Evolutionary conservation across 176 grass and related monocot species (phyloP), one percentile per base, ranked within the genome.

Genomic region (Typha latifolia): DNA sequence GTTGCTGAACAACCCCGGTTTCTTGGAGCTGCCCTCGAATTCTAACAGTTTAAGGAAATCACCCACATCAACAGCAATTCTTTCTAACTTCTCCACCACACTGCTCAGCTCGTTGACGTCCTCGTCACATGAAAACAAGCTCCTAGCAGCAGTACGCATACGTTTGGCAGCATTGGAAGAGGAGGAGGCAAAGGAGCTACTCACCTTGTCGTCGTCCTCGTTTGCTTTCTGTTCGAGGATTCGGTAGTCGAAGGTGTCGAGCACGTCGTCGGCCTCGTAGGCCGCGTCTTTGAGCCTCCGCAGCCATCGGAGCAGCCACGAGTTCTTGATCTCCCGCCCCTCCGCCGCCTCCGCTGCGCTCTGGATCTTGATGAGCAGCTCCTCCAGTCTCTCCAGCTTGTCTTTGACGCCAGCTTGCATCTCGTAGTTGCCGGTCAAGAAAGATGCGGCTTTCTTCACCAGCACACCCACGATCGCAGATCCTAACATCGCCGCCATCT

Each of bases 251-350:
- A 77, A 19, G 5, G 66, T 63, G 16, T 77, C 74, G 12, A 77
- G 74, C 31, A 51, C 64, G 18, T 77, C 65, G 1, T 77, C 64
- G n/a, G n/a, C n/a, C n/a, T n/a, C n/a, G n/a, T n/a, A n/a, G n/a
- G n/a, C n/a, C n/a, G n/a, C n/a, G n/a, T 77, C 74, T 77, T 63
- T 68, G 14, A 77, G 59, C 15, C 67, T 62, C 64, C 74, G 67
- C 51, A 77, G 18, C 50, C 74, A 67, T 23, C n/a, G 26, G 7
- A 67, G 48, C 20, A 82, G 62, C 18, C 2, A 15, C 2, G 26
- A 0, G 61, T 11, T 78, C 15, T 51, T 11, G 26, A 68, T 51
- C 23, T 12, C 12, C 14, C 61, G 49, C 61, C 27, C 73, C 66
- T 74, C 74, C 0, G 62, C 73, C 7, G 14, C 66, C 67, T 69